Conservation (phyloP, 73 alveolate species). For the Durusdinium trenchii region DNA sequence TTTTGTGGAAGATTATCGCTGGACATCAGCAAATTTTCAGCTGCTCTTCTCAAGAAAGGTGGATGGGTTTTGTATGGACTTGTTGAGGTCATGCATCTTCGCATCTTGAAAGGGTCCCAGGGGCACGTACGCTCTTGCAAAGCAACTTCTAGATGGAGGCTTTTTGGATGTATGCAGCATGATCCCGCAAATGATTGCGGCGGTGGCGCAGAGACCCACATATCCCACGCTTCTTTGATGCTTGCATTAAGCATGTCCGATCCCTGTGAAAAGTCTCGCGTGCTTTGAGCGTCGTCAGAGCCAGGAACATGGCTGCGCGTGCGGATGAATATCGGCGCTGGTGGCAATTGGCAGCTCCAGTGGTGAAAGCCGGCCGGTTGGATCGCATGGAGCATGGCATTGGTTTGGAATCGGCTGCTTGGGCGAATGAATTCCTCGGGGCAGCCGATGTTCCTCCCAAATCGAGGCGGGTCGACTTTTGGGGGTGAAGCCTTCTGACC, state of each 20-base stretch:
- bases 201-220: too few species aligned
- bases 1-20: constrained; percentile 71
- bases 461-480: not conserved
- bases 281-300: not conserved
- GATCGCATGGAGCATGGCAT: constrained; percentile 53
- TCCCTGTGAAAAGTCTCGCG: not conserved
- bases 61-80: too few species aligned
- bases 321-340: constrained; percentile 67
- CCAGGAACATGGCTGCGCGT: constrained; percentile 71
- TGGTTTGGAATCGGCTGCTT: not conserved
- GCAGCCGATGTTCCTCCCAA: too few species aligned
- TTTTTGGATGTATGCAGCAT: too few species aligned
- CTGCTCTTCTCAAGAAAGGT: not conserved
- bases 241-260: too few species aligned
- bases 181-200: too few species aligned
- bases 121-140: too few species aligned
- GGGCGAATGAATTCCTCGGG: not conserved
- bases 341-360: constrained; percentile 64
- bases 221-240: too few species aligned
- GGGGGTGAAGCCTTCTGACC: not conserved
- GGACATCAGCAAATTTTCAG: constrained; percentile 27
- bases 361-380: constrained; percentile 28
- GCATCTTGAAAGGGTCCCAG: too few species aligned
- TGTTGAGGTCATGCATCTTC: too few species aligned
- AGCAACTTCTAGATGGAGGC: too few species aligned